Evolutionary conservation across 2,329 filamentous ascomycete species (phyloP), one percentile per base, ranked within the genome.

Genomic region (Eutypa lata): DNA sequence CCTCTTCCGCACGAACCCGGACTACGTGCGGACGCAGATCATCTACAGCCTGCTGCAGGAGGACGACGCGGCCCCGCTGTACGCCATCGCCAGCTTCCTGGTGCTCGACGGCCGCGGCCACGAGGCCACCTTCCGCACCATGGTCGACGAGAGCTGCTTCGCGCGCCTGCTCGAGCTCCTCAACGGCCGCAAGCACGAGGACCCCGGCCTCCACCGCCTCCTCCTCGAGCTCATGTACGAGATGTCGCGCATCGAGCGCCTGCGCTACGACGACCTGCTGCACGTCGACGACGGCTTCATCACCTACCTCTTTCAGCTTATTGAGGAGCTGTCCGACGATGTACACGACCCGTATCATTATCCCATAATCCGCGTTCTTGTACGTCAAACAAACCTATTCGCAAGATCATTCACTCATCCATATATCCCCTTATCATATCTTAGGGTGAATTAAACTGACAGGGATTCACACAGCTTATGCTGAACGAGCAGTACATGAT

Each of bases 401-500:
- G n/a, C n/a, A 11, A 31, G 14, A 31, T 38, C 18, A 16, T 24
- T 38, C 14, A 18, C 33, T 28, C 42, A 18, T 18, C 33, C 49
- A 42, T 53, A 51, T 47, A 40, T 40, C 26, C 54, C 47, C 60
- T 65, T 49, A 65, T 54, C 52, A 33, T 38, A 14, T 7, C 35
- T 38, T 18, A 6, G 35, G 13, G 13, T 6, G 35, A 38, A 38
- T 16, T 5, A 14, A 21, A 28, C 53, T 52, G 53, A 53, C n/a
- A 47, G 43, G 26, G 16, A 7, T 59, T 96, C 90, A 8, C 47
- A 48, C 59, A 96, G 90, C 82, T 99, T 62, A 92, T 97, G 26
- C 75, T 99, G 59, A 99, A 99, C 71, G 94, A 99, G 71, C 94
- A 99, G 72, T 99, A 97, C 72, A 96, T 99, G 89, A 86, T 97